Evolutionary conservation across 2,329 filamentous ascomycete species (phyloP).

Genomic region (Xylaria sp.): DNA sequence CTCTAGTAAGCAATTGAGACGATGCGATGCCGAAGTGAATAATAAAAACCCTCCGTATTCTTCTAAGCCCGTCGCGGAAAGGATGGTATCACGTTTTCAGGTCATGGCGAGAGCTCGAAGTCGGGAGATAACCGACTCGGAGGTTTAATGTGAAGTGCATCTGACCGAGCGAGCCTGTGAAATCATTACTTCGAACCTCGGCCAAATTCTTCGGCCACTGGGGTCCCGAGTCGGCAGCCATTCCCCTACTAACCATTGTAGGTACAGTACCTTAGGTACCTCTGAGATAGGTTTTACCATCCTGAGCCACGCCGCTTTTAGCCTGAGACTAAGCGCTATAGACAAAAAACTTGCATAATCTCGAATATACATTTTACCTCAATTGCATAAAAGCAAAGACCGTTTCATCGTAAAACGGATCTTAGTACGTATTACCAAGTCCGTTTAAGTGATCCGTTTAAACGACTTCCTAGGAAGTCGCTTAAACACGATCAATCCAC

Average conservation of each 20-base stretch:
- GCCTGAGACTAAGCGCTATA: not conserved
- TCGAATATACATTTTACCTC: slow-evolving; percentile 3
- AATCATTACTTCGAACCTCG: slow-evolving; percentile 47
- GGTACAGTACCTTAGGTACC: not conserved
- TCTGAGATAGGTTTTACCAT: not conserved
- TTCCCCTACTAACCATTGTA: slow-evolving; percentile 1
- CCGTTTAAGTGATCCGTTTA: slow-evolving; percentile 1
- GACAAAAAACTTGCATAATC: not conserved
- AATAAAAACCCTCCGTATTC: slow-evolving; percentile 7
- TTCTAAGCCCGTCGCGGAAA: slow-evolving; percentile 14
- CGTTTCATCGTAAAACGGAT: slow-evolving; percentile 16
- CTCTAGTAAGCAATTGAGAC: slow-evolving; percentile 18
- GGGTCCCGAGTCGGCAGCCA: slow-evolving; percentile 36
- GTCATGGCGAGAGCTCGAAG: slow-evolving; percentile 32
- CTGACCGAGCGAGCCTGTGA: slow-evolving; percentile 37
- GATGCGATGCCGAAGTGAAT: not conserved
- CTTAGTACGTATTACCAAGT: not conserved
- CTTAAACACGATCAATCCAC: slow-evolving; percentile 9
- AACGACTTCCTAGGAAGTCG: not conserved
- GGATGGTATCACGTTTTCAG: slow-evolving; percentile 15
- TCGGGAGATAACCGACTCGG: slow-evolving; percentile 33
- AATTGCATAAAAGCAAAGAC: slow-evolving; percentile 19
- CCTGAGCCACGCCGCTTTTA: no score
- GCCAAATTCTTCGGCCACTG: slow-evolving; percentile 41
- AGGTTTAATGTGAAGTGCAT: slow-evolving; percentile 29